Base-by-base conservation (phyloP, 2,329 filamentous ascomycete species). In the Cylindrodendrum hubeiense region DNA sequence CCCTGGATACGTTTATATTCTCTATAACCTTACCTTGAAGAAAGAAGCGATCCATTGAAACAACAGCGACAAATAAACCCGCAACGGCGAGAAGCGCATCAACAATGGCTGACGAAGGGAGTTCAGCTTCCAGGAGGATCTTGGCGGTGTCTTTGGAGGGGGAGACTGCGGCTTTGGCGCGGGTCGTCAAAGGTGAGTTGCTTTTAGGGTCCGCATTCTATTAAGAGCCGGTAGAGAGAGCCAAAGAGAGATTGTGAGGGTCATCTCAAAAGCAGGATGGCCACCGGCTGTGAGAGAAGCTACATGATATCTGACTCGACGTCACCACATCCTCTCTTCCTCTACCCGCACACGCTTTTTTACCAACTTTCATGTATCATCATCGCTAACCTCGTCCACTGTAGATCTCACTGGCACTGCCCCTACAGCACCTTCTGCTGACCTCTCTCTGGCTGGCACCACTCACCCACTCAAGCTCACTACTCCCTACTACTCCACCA, bases 401-500 rank as follows among this genome's bases (percentile, higher is more conserved):
- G 22, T 64, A 89, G 87, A 87, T 53, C 82, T 90, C 56, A 88
- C 87, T 0, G 86, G 86, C 54, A 78, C 78, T 4, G 74, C 75
- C 21, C 85, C 73, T 17, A 70, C 71, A 43, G 54, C 80, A 30
- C 78, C 78, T 30, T 72, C 79, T 46, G 77, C 78, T 76, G 69
- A 69, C 8, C 74, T 79, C 3, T 80, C 82, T 3, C 79, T 90
- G 33, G 89, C 90, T 1, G 90, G 90, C 26, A 85, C 83, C 34
- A 89, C 89, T 17, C 89, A 91, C 71, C 76, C 79, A 46, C 83
- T 90, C 33, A 64, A 78, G 9, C 79, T 92, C 59, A 82, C 83
- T 65, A 92, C 89, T 21, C 72, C 81, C 15, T 92, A 92, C 80
- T 92, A 91, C 80, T 83, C 79, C 24, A 84, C 88, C 57, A 81